Evolutionary conservation across 2,329 filamentous ascomycete genomes (phyloP).

Genomic region (Ceratocystis cubensis): DNA sequence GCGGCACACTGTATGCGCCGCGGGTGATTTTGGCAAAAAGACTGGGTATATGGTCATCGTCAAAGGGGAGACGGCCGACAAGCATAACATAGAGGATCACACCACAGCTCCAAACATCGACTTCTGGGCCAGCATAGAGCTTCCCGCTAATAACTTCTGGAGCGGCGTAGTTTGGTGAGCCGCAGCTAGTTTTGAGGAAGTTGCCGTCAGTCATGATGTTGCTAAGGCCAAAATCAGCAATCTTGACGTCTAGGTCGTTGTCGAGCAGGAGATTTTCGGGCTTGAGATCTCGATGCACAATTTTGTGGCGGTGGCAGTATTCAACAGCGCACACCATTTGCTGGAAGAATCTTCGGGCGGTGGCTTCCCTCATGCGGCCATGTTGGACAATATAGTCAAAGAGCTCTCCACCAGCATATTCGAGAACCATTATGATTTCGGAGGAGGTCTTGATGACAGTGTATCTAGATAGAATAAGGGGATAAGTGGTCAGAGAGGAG

Average conservation of each 20-base stretch:
- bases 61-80: conserved; percentile 77
- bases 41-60: conserved; percentile 95
- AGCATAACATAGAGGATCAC: conserved; percentile 79
- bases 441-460: conserved; percentile 90
- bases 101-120: conserved; percentile 95
- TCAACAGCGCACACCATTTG: conserved; percentile 98
- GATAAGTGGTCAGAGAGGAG: not conserved
- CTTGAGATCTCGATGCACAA: conserved; percentile 94
- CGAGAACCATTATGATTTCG: conserved; percentile 98
- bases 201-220: conserved; percentile 99
- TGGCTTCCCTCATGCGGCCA: conserved; percentile 77
- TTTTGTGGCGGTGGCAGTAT: conserved; percentile 97
- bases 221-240: conserved; percentile 94
- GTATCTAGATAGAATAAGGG: conserved; percentile 44
- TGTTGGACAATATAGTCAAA: conserved; percentile 98
- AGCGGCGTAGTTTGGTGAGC: conserved; percentile 94
- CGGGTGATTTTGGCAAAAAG: conserved; percentile 96
- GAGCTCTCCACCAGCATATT: conserved; percentile 90
- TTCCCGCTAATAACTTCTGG: conserved; percentile 97
- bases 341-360: conserved; percentile 96
- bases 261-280: conserved; percentile 94
- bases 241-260: conserved; percentile 94
- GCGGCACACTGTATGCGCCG: conserved; percentile 83
- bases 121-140: conserved; percentile 90
- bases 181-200: conserved; percentile 96